These are phyloP conservation scores for Globisporangium yorkense DNA, from an alignment of 352 stramenopile genomes.

Conservation along the genomic window DNA sequence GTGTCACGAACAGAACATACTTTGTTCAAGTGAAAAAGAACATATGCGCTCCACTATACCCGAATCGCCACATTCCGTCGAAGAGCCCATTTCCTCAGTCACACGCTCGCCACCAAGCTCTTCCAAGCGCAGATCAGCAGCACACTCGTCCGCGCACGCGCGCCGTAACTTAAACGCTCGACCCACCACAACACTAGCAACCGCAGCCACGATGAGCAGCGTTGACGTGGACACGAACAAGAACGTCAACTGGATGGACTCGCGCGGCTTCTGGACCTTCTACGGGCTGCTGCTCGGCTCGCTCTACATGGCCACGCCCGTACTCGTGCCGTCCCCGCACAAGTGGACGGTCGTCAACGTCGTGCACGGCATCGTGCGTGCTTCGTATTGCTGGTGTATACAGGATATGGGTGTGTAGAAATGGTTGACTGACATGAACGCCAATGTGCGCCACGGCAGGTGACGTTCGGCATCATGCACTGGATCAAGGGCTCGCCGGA, in stretches of 20 bases:
- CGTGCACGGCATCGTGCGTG: constrained; percentile 76
- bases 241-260: constrained; percentile 91
- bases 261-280: constrained; percentile 83
- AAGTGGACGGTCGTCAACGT: constrained; percentile 81
- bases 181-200: background rate
- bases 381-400: background rate
- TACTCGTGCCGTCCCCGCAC: constrained; percentile 61
- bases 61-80: too few species aligned
- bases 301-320: constrained; percentile 76
- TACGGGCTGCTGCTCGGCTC: constrained; percentile 75
- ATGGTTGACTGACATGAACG: too few species aligned
- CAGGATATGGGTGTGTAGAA: too few species aligned
- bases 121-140: background rate
- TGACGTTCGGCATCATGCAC: constrained; percentile 92
- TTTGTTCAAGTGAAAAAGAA: too few species aligned
- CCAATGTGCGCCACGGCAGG: constrained; percentile 20
- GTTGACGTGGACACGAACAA: constrained; percentile 77
- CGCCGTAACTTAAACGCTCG: constrained; percentile 10
- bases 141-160: background rate
- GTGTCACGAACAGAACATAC: too few species aligned
- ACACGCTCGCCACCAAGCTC: too few species aligned
- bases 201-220: constrained; percentile 3
- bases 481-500: constrained; percentile 94
- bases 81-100: too few species aligned
- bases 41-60: too few species aligned